Base-by-base conservation (phyloP, 805 yeast genomes). In the Candida vaughaniae region DNA sequence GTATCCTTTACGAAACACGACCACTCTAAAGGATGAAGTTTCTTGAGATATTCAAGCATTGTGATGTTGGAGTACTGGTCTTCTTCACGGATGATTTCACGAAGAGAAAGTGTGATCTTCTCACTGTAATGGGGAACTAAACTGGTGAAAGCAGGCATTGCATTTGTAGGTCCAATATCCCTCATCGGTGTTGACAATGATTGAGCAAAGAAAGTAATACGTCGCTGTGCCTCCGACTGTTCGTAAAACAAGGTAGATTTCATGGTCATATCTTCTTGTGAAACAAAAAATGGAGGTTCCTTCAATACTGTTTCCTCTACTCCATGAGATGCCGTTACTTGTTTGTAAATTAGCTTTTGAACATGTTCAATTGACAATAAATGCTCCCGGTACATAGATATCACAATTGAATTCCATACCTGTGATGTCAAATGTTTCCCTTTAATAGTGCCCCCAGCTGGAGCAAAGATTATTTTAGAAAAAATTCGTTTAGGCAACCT, bases 21-120 rank as follows among this genome's bases (percentile, higher is more conserved):
- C 99, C 99, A 93, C 69, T 91, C 99, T 43, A 85, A 83, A 26
- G 98, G 96, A 62, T 91, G 96, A 47, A 91, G 73, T 66, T 88
- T 96, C 66, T 91, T 91, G 68, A 91, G 75, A 60, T 91, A 91
- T 67, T 93, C 99, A 52, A 91, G 75, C 53, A 93, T 69, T 11
- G 97, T 91, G 38, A 93, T 93, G 63, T 95, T 85, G 16, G 98
- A 86, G 65, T 85, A 88, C 68, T 89, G 96, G 59, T 90, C 96
- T 63, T 93, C 98, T 69, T 91, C 98, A 57, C 95, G 83, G 53
- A 93, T 91, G 58, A 93, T 89, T 66, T 91, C 99, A 62, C 95
- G 84, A 55, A 93, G 72, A n/a, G 96, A 87, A 34, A 91, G 70
- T 52, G 90, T 73, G 45, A 91, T 91, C 79, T 89, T 91, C 71